These are phyloP conservation scores for Fraxinus paxiana DNA, from an alignment of 305 asterid species.

Conservation along the genomic window DNA sequence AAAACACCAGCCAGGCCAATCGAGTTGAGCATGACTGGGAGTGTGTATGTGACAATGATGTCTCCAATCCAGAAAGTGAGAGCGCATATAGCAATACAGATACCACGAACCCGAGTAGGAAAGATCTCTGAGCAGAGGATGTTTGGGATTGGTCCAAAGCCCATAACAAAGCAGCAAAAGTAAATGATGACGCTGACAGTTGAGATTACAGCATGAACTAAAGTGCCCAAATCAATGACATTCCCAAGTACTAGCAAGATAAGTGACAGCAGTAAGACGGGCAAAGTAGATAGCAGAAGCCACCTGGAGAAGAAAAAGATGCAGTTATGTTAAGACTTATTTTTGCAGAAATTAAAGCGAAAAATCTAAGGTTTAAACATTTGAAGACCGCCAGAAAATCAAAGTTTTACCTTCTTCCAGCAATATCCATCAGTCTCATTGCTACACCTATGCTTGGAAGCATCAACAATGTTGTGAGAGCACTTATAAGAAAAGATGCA, in stretches of 20 bases:
- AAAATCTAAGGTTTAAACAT: neutral
- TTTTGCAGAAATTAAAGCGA: neutral
- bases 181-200: constrained; percentile 79
- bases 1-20: constrained; percentile 81
- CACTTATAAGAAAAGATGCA: constrained; percentile 81
- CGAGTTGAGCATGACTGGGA: constrained; percentile 76
- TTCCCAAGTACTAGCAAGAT: constrained; percentile 66
- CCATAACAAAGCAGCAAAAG: constrained; percentile 89
- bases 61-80: constrained; percentile 83
- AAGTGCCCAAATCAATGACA: constrained; percentile 43
- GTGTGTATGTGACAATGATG: constrained; percentile 77
- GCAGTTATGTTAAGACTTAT: neutral
- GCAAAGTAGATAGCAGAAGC: constrained; percentile 75
- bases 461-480: constrained; percentile 74
- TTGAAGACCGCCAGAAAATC: neutral
- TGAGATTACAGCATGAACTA: constrained; percentile 72
- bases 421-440: constrained; percentile 88
- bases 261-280: constrained; percentile 58
- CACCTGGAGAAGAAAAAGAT: constrained; percentile 43
- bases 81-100: constrained; percentile 94
- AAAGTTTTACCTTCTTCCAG: constrained; percentile 78
- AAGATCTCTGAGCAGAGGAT: constrained; percentile 93
- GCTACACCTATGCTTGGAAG: constrained; percentile 93
- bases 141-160: constrained; percentile 91
- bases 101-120: constrained; percentile 88